Evolutionary conservation across 1,284 basidiomycete genomes (phyloP).

Genomic region (Gomphus bonarii): DNA sequence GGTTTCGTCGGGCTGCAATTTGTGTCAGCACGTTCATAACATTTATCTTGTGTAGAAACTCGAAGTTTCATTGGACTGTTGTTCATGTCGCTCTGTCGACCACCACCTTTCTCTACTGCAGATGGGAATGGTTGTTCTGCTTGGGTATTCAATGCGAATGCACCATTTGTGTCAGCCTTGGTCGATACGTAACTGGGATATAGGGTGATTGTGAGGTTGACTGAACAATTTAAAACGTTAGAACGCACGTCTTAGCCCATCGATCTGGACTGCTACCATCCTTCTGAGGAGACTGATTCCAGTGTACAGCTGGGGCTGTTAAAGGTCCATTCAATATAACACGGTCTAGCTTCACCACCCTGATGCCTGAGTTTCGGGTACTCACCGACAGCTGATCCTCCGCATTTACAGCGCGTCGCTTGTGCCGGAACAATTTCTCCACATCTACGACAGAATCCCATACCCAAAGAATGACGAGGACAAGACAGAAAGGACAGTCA

Average conservation of each 20-base stretch:
- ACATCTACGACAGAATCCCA: slow-evolving; percentile 75
- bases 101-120: slow-evolving; percentile 7
- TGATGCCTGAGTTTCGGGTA: slow-evolving; percentile 33
- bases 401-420: slow-evolving; percentile 62
- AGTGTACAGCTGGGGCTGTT: slow-evolving; percentile 60
- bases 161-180: slow-evolving; percentile 18
- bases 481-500: not conserved
- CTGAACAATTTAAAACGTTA: not conserved
- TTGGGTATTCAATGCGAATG: slow-evolving; percentile 29
- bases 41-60: slow-evolving; percentile 9
- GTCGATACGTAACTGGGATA: slow-evolving; percentile 2
- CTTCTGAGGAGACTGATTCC: slow-evolving; percentile 38
- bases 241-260: slow-evolving; percentile 55
- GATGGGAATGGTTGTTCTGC: slow-evolving; percentile 15
- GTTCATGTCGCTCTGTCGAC: slow-evolving; percentile 6
- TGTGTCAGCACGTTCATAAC: slow-evolving; percentile 15
- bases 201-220: not conserved
- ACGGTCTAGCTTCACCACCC: slow-evolving; percentile 32
- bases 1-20: slow-evolving; percentile 34
- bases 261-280: slow-evolving; percentile 41
- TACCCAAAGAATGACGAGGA: slow-evolving; percentile 19
- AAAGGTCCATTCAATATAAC: slow-evolving; percentile 41
- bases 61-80: slow-evolving; percentile 32
- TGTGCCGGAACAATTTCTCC: slow-evolving; percentile 55
- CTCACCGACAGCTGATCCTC: slow-evolving; percentile 65